These are phyloP conservation scores for Saccharum officinarum DNA, from an alignment of 176 grass and related monocot genomes.

Conservation along the genomic window DNA sequence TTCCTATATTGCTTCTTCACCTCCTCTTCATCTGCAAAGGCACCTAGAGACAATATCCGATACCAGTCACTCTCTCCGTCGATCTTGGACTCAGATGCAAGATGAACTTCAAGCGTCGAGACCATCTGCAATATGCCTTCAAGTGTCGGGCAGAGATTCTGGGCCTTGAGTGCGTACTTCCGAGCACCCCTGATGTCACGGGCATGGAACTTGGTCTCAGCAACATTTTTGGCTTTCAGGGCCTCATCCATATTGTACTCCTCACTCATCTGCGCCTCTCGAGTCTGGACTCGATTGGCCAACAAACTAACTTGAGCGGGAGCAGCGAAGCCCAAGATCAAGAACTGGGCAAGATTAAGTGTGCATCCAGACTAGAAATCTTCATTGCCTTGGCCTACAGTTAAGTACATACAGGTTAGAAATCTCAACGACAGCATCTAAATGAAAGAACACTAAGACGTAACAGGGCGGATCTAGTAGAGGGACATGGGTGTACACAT, in stretches of 20 bases:
- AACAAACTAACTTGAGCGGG: conserved; percentile 14
- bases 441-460: neutral
- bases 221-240: conserved; percentile 63
- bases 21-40: conserved; percentile 78
- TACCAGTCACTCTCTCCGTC: conserved; percentile 89
- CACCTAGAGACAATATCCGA: conserved; percentile 66
- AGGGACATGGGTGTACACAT: neutral
- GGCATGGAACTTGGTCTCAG: conserved; percentile 73
- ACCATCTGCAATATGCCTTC: conserved; percentile 93
- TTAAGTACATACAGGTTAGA: neutral
- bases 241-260: conserved; percentile 83
- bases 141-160: conserved; percentile 70
- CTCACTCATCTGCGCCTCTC: conserved; percentile 44
- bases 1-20: conserved; percentile 92
- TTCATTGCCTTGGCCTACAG: conserved; percentile 8
- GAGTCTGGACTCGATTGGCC: conserved; percentile 20
- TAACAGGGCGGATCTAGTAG: neutral
- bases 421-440: neutral
- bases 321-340: conserved; percentile 16
- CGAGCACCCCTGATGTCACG: conserved; percentile 65
- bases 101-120: conserved; percentile 78
- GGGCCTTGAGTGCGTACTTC: conserved; percentile 85
- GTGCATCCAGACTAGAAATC: neutral
- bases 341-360: conserved; percentile 24
- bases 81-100: conserved; percentile 76